These are phyloP conservation scores for Millerozyma acaciae DNA, from an alignment of 805 yeast species.

Conservation along the genomic window DNA sequence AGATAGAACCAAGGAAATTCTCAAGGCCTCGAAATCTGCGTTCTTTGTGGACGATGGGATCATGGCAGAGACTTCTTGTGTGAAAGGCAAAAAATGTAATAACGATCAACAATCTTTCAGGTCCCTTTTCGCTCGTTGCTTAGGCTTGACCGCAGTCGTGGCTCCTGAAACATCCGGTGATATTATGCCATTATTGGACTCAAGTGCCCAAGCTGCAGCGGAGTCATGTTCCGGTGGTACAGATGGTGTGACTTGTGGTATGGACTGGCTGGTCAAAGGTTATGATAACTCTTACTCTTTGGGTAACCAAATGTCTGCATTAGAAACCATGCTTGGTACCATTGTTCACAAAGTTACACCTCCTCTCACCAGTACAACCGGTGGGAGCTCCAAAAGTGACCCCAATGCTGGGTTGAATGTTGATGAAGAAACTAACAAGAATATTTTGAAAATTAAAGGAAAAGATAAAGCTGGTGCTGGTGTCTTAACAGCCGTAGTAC, in stretches of 20 bases:
- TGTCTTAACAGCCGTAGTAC: constrained; percentile 70
- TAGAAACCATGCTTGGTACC: constrained; percentile 53
- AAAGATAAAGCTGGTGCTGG: constrained; percentile 91
- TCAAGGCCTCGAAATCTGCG: constrained; percentile 29
- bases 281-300: constrained; percentile 73
- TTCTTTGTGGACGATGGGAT: constrained; percentile 46
- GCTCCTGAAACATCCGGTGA: constrained; percentile 46
- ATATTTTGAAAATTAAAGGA: constrained; percentile 46
- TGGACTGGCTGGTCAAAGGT: constrained; percentile 55
- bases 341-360: constrained; percentile 20
- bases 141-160: constrained; percentile 54
- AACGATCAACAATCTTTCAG: constrained; percentile 76
- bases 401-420: constrained; percentile 35
- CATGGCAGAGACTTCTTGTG: constrained; percentile 64
- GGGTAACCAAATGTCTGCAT: constrained; percentile 81
- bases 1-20: constrained; percentile 31
- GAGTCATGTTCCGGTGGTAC: constrained; percentile 76
- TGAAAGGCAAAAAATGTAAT: constrained; percentile 48
- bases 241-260: constrained; percentile 85
- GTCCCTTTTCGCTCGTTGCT: constrained; percentile 61
- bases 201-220: constrained; percentile 71
- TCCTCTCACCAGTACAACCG: constrained; percentile 33
- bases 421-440: constrained; percentile 33
- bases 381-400: constrained; percentile 33
- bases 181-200: constrained; percentile 38